Percentiles rank a stretch among this genome's conserved stretches.
Conservation (phyloP, 73 alveolate species). For the Durusdinium trenchii region DNA sequence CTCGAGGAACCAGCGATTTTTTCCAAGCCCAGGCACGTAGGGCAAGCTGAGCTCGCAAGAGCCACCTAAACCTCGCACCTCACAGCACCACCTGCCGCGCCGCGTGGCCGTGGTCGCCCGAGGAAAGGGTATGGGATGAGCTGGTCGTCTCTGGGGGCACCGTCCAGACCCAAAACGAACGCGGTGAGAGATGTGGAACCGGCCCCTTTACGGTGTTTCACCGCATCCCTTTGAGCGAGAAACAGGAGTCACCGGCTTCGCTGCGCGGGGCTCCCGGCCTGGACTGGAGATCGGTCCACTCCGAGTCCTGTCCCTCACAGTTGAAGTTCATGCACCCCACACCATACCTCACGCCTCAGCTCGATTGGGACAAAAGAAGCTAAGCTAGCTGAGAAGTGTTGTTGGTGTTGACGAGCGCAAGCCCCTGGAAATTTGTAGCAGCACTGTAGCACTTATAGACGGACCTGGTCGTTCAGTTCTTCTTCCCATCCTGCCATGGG, state of each 20-base stretch:
- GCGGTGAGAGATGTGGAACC: neutral
- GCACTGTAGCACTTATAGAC: no score
- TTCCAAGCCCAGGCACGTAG: neutral
- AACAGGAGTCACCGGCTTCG: neutral
- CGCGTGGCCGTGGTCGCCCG: neutral
- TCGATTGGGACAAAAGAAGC: no score
- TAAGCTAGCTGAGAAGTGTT: no score
- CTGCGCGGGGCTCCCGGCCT: neutral
- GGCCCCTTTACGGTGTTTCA: neutral
- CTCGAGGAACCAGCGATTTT: neutral
- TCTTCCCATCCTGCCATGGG: no score
- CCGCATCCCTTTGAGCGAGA: neutral
- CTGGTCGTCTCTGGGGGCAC: neutral
- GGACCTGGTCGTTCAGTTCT: no score
- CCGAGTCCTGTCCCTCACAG: neutral
- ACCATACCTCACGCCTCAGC: constrained; percentile 36
- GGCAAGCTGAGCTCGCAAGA: neutral
- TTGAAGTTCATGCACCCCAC: constrained; percentile 75
- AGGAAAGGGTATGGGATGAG: no score
- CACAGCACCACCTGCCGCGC: constrained; percentile 77
- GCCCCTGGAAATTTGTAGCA: no score
- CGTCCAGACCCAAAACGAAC: neutral
- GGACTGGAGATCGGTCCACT: constrained; percentile 13
- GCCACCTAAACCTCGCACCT: constrained; percentile 38
- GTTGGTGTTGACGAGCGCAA: no score